A percentile compares a stretch with the other conserved stretches of the same genome.
Evolutionary conservation across 2,329 filamentous ascomycete genomes (phyloP).

Genomic region (Fusarium newnesense): DNA sequence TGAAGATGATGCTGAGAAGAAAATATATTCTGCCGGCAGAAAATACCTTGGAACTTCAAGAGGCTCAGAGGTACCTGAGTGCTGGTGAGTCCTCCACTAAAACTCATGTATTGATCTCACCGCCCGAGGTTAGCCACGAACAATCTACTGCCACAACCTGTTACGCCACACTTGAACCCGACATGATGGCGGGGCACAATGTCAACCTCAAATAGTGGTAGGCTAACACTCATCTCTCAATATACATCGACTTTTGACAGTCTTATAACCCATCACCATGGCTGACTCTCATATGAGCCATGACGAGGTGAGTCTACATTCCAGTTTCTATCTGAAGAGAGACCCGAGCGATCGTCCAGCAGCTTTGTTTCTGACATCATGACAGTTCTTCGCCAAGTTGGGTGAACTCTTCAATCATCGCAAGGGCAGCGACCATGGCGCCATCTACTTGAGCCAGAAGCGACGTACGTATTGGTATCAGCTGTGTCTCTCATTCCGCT

Average conservation of each 20-base stretch:
- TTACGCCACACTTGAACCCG: conserved; percentile 13
- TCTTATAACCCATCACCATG: conserved; percentile 29
- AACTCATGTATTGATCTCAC: background rate
- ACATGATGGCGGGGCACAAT: conserved; percentile 40
- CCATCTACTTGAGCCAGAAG: conserved; percentile 81
- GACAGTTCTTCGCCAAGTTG: conserved; percentile 78
- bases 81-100: background rate
- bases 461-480: conserved; percentile 63
- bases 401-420: conserved; percentile 73
- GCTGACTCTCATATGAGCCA: conserved; percentile 40
- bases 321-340: background rate
- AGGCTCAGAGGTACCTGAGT: background rate
- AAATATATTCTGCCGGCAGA: conserved; percentile 13
- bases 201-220: conserved; percentile 27
- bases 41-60: background rate
- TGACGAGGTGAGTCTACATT: conserved; percentile 38
- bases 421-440: conserved; percentile 77
- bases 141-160: conserved; percentile 7
- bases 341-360: conserved; percentile 1
- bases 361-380: conserved; percentile 13
- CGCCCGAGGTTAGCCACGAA: conserved; percentile 9
- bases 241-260: conserved; percentile 6
- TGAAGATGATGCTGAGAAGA: background rate
- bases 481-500: background rate
- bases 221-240: conserved; percentile 18